phyloP scores from a whole-genome alignment of 2,329 filamentous ascomycete species.

The Chalara sp. region DNA sequence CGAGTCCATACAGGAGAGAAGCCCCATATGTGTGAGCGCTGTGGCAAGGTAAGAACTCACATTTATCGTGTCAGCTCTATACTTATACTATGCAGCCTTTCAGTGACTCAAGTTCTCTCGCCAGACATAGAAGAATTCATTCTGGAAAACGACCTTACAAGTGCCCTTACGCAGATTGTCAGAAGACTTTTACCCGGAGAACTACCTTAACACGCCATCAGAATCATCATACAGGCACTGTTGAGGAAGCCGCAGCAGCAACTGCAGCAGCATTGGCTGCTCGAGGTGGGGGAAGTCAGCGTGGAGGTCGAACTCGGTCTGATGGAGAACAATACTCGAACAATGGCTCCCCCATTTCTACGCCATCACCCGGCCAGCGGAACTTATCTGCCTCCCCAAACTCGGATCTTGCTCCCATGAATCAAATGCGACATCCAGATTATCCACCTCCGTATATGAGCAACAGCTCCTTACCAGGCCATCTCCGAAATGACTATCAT shows the following conservation, averaged over 20 bases:
- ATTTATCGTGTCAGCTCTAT: constrained; percentile 4
- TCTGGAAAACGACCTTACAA: constrained; percentile 95
- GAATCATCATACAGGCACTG: constrained; percentile 90
- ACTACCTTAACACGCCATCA: constrained; percentile 94
- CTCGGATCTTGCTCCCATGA: constrained; percentile 64
- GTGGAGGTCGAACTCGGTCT: constrained; percentile 50
- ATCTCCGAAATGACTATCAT: constrained; percentile 62
- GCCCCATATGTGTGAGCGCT: constrained; percentile 94
- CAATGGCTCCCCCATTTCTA: constrained; percentile 68
- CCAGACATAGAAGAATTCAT: constrained; percentile 88
- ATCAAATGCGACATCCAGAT: constrained; percentile 46
- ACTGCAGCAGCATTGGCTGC: constrained; percentile 78
- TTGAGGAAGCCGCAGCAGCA: constrained; percentile 85
- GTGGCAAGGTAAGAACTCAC: constrained; percentile 69
- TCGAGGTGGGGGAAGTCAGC: constrained; percentile 24
- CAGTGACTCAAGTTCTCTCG: constrained; percentile 90
- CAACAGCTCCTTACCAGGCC: constrained; percentile 72
- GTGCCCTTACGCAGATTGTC: constrained; percentile 93
- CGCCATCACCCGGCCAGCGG: constrained; percentile 77
- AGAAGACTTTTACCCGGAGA: constrained; percentile 95
- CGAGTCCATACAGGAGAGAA: constrained; percentile 97
- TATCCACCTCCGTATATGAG: constrained; percentile 70
- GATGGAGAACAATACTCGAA: constrained; percentile 67
- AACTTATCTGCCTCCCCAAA: constrained; percentile 74
- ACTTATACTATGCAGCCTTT: constrained; percentile 61